A percentile compares a stretch with the other conserved stretches of the same genome.
Conservation (phyloP, 2,329 filamentous ascomycete genomes). For the Penicillium verrucosum region DNA sequence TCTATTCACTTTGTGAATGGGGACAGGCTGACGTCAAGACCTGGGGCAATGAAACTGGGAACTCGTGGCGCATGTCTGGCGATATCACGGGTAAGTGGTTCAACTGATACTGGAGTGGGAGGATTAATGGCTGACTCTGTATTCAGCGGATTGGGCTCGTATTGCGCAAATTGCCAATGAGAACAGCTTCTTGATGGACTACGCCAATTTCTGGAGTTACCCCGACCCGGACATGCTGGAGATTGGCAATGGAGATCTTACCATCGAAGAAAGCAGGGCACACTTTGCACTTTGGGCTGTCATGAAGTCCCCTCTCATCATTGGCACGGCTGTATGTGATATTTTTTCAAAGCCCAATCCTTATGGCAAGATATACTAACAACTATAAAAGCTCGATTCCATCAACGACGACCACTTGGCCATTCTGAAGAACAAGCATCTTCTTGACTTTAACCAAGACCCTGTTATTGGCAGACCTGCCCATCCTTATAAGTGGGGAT, state of each 20-base stretch:
- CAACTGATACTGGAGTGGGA: neutral
- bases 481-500: constrained; percentile 42
- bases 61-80: constrained; percentile 44
- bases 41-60: constrained; percentile 51
- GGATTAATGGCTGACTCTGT: neutral
- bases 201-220: constrained; percentile 49
- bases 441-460: constrained; percentile 49
- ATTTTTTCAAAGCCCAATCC: neutral
- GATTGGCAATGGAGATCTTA: constrained; percentile 51
- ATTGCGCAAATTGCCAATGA: constrained; percentile 49
- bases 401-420: constrained; percentile 38
- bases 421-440: constrained; percentile 44
- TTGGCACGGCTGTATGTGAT: constrained; percentile 40
- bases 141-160: constrained; percentile 26
- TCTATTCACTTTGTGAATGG: constrained; percentile 56
- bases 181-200: constrained; percentile 47
- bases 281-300: constrained; percentile 54
- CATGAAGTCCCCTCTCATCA: constrained; percentile 52
- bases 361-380: constrained; percentile 2
- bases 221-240: constrained; percentile 53
- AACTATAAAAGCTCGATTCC: constrained; percentile 29
- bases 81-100: constrained; percentile 30
- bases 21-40: constrained; percentile 49
- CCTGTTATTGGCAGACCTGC: constrained; percentile 42
- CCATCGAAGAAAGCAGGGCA: constrained; percentile 45